Evolutionary conservation across 148 eudicot species (phyloP).

Genomic region (Vaccinium vitisidaea): DNA sequence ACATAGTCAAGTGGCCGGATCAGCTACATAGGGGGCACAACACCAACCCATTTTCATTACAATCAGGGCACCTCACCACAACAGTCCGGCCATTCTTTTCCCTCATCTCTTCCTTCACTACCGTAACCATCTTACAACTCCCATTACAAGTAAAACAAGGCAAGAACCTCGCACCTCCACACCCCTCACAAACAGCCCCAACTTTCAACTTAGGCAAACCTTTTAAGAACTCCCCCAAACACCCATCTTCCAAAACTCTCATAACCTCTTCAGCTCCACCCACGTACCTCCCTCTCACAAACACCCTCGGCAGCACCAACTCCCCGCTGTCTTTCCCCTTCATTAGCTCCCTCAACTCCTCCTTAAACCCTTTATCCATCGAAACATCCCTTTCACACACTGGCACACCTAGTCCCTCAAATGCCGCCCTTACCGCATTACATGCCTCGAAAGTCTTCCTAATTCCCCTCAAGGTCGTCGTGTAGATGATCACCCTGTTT

Average conservation of each 20-base stretch:
- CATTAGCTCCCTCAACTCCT: slow-evolving; percentile 59
- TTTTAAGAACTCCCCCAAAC: slow-evolving; percentile 39
- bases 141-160: slow-evolving; percentile 82
- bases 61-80: slow-evolving; percentile 57
- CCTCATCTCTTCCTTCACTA: slow-evolving; percentile 23
- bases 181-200: slow-evolving; percentile 66
- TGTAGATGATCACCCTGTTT: slow-evolving; percentile 57
- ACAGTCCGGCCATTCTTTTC: slow-evolving; percentile 21
- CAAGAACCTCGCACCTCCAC: slow-evolving; percentile 73
- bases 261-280: slow-evolving; percentile 78
- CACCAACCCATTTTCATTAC: slow-evolving; percentile 95
- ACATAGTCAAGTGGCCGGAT: slow-evolving; percentile 6
- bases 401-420: slow-evolving; percentile 43
- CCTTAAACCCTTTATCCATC: slow-evolving; percentile 74
- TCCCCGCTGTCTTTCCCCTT: slow-evolving; percentile 31
- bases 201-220: slow-evolving; percentile 46
- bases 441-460: slow-evolving; percentile 77
- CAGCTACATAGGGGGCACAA: slow-evolving; percentile 83
- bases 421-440: slow-evolving; percentile 55
- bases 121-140: slow-evolving; percentile 67
- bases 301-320: slow-evolving; percentile 58
- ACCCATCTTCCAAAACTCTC: slow-evolving; percentile 65
- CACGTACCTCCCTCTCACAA: slow-evolving; percentile 67
- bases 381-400: slow-evolving; percentile 80
- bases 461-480: slow-evolving; percentile 69